Base-by-base conservation (phyloP, 2,329 filamentous ascomycete genomes). In the Pseudofabraea citricarpa region DNA sequence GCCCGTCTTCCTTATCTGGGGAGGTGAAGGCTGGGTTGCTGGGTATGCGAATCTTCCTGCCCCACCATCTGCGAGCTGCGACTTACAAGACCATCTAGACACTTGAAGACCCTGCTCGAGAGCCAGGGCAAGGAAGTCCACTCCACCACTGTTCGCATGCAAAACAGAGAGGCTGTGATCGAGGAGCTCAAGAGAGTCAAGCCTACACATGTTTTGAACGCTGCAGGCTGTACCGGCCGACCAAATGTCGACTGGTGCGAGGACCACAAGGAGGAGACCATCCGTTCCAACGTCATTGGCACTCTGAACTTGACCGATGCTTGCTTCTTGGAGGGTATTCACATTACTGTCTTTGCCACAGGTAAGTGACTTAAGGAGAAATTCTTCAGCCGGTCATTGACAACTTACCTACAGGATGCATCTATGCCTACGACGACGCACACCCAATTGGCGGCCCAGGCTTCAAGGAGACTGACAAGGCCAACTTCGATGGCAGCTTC, bases 191-290 rank as follows among this genome's bases (percentile, higher is more conserved):
- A 79, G 38, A 67, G 66, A 40, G 64, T 81, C 60, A 75, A 76
- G 62, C 82, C 81, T 18, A 84, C 79, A 3, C 79, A 84, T 56
- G 79, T 85, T 44, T 65, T 85, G 40, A 84, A 84, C 62, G 77
- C 74, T 47, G 81, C 81, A 37, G 81, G 81, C 48, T 79, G 74
- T 58, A 85, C 80, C 3, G 81, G 82, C 39, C 71, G 79, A 19
- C 81, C 81, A 49, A 85, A 85, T 51, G 79, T 84, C 59, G 81
- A 85, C 64, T 84, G 80, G 80, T 85, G 81, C 56, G 82, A 86
- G 65, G 77, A 82, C 57, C 75, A 85, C 68, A 82, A 77, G 64
- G 75, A 81, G 62, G 75, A 77, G 43, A 85, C 81, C 6, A 75
- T 85, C 58, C 73, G 80, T 46, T 82, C 76, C 60, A 86, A 86